Base-by-base conservation (phyloP, 768 basidiomycete species). In the Rhizopogon vulgaris region DNA sequence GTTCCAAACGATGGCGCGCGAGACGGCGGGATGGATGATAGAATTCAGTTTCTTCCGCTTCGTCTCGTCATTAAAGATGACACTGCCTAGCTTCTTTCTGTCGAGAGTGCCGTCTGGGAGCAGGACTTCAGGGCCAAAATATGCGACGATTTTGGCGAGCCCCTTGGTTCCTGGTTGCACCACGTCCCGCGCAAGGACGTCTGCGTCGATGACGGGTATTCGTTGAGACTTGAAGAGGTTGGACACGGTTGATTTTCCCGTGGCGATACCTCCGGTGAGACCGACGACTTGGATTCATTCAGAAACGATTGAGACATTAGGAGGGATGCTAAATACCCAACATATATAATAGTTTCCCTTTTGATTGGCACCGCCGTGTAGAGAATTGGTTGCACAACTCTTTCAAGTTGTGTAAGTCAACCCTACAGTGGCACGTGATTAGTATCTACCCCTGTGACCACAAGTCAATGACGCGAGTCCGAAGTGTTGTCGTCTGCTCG, bases 201-300 rank as follows among this genome's bases (percentile, higher is more conserved):
- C 95, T 2, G 95, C 94, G 64, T 99, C 96, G 59, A 98, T 79
- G 58, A 98, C 73, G n/a, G 92, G 90, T 28, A 98, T 71, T 28
- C 67, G 60, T 58, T 83, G 83, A 0, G 76, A 71, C 48, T 78
- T 77, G 34, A 98, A 74, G 38, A 94, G 74, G 6, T 71, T 69
- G 0, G 94, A 90, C 10, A 94, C 96, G 11, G 93, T 89, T 0
- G 94, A 96, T 72, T 99, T 99, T 49, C 95, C 94, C 6, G 93
- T 94, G 18, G 94, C 91, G 52, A 99, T 97, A 2, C 94, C 92
- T 7, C 96, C 96, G 27, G 95, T 97, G 18, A 99, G 80, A 38
- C 96, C 95, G 55, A 96, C 80, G 53, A 98, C 94, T 95, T 5
- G 3, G 24, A 50, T 46, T 46, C 9, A 10, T 46, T 46, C 32